A percentile compares a stretch with the other conserved stretches of the same genome.
Evolutionary conservation across 2,329 filamentous ascomycete species (phyloP).

Genomic region (Pseudogymnoascus destructans): DNA sequence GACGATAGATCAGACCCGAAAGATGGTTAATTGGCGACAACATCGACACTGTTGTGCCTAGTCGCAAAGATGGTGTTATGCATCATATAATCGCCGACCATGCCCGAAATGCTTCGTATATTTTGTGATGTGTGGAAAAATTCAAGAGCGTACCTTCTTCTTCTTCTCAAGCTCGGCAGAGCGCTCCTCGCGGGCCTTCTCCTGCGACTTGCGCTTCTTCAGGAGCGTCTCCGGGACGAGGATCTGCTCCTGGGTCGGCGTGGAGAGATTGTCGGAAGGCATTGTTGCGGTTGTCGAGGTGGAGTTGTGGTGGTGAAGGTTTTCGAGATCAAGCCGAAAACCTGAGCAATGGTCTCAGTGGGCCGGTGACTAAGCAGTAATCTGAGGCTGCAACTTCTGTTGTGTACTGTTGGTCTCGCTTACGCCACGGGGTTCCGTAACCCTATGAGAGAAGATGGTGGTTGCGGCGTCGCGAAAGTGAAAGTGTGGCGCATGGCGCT

Average conservation of each 20-base stretch:
- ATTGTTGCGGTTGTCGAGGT: conserved; percentile 39
- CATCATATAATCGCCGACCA: conserved; percentile 54
- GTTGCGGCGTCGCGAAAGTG: conserved; percentile 7
- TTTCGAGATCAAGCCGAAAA: conserved; percentile 8
- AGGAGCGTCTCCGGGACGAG: conserved; percentile 98
- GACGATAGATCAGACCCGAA: conserved; percentile 76
- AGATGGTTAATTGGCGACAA: conserved; percentile 98
- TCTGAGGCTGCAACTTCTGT: background rate
- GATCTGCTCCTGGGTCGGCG: conserved; percentile 89
- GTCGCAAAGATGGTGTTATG: conserved; percentile 74
- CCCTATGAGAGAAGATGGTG: conserved; percentile 2
- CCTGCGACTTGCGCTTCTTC: conserved; percentile 99
- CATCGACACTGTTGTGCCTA: conserved; percentile 80
- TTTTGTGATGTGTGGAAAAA: conserved; percentile 17
- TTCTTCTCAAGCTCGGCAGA: conserved; percentile 68
- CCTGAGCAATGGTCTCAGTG: conserved; percentile 8
- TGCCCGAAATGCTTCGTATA: conserved; percentile 24
- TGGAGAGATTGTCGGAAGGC: conserved; percentile 33
- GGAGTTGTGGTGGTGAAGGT: conserved; percentile 21
- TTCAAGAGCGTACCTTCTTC: conserved; percentile 54
- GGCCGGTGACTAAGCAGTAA: conserved; percentile 8
- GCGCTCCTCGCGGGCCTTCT: conserved; percentile 93
- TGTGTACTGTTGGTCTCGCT: conserved; percentile 7
- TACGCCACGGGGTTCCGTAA: conserved; percentile 8
- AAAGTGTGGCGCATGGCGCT: conserved; percentile 9